Conservation (phyloP, 345 rosid species). For the Eucalyptus microcorys region DNA sequence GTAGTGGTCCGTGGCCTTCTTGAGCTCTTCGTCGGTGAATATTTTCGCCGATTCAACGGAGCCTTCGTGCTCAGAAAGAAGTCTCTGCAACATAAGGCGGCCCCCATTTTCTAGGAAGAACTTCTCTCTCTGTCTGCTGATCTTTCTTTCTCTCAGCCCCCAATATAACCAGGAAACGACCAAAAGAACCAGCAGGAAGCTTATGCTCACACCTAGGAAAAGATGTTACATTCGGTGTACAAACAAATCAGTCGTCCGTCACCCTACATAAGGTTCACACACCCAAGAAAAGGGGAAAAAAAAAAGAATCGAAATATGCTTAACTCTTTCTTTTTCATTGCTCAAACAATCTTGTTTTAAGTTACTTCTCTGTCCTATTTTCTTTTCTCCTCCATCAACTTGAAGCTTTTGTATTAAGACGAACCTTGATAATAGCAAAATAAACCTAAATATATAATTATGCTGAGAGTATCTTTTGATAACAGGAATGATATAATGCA, state of each 20-base stretch:
- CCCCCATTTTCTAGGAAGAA: slow-evolving; percentile 20
- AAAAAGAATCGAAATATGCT: not conserved
- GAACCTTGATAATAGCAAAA: not conserved
- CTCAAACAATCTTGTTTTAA: not conserved
- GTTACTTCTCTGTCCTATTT: not conserved
- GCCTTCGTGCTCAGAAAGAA: not conserved
- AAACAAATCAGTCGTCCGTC: not conserved
- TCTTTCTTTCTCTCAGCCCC: not conserved
- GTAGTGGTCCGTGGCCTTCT: slow-evolving; percentile 25
- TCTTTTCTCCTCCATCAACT: not conserved
- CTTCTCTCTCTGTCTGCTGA: not conserved
- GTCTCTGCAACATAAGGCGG: slow-evolving; percentile 8
- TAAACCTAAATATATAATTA: not conserved
- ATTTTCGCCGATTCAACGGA: slow-evolving; percentile 1
- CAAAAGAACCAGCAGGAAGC: not conserved
- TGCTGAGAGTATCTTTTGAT: not conserved
- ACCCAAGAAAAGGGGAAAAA: not conserved
- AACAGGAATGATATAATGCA: not conserved
- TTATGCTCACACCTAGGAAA: not conserved
- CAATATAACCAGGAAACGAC: not conserved
- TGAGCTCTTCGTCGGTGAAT: slow-evolving; percentile 19
- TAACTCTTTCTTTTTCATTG: not conserved
- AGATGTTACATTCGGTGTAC: not conserved
- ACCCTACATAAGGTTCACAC: not conserved
- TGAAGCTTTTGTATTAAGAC: not conserved